These are phyloP conservation scores for Gossypium herbaceum DNA, from an alignment of 345 rosid genomes.

Conservation along the genomic window DNA sequence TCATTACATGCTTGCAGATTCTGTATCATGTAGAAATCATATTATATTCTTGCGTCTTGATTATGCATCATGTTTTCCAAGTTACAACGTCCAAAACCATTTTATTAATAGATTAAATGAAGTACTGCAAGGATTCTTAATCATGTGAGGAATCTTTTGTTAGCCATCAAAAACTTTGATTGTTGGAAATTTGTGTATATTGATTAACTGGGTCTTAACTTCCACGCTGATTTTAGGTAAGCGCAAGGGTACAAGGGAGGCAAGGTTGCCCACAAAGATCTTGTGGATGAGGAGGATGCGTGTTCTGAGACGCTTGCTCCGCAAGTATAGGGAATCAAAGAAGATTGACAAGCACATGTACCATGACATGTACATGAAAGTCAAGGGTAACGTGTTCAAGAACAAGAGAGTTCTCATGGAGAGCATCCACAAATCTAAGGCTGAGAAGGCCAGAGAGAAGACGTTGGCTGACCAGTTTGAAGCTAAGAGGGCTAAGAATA, in stretches of 20 bases:
- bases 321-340: conserved; percentile 81
- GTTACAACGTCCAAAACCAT: not conserved
- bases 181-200: not conserved
- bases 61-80: not conserved
- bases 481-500: conserved; percentile 93
- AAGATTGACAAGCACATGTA: conserved; percentile 98
- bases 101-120: not conserved
- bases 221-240: conserved; percentile 49
- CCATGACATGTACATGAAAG: conserved; percentile 99
- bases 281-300: conserved; percentile 98
- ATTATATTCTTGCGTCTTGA: not conserved
- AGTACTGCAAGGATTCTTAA: not conserved
- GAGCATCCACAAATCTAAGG: conserved; percentile 89
- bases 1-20: not conserved
- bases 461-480: conserved; percentile 88
- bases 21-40: not conserved
- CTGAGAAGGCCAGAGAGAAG: conserved; percentile 97
- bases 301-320: conserved; percentile 79
- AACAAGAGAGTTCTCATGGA: conserved; percentile 97
- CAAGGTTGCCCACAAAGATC: conserved; percentile 88
- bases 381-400: conserved; percentile 93
- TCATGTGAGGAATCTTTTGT: not conserved
- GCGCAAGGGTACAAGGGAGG: conserved; percentile 93
- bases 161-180: not conserved
- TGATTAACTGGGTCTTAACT: not conserved